Conservation (phyloP, 306 rosid species). For the Parietaria judaica region DNA sequence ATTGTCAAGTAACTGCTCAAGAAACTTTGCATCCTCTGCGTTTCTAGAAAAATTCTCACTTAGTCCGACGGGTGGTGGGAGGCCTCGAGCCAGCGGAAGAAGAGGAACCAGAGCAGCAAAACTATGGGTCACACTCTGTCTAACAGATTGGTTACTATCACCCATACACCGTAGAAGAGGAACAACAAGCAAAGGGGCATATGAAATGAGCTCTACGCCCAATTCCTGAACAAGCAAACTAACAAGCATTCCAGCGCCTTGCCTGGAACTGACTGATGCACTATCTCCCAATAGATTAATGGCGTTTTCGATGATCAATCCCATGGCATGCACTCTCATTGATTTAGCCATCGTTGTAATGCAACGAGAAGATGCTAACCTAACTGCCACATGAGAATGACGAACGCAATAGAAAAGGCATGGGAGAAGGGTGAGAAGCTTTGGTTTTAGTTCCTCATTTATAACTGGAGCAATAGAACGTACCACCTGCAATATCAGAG, state of each 20-base stretch:
- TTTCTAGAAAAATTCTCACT: slow-evolving; percentile 54
- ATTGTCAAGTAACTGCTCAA: slow-evolving; percentile 95
- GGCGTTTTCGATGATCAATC: slow-evolving; percentile 71
- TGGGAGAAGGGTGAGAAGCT: slow-evolving; percentile 76
- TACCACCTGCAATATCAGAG: slow-evolving; percentile 52
- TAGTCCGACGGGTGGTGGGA: slow-evolving; percentile 76
- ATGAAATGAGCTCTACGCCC: slow-evolving; percentile 77
- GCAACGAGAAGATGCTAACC: slow-evolving; percentile 93
- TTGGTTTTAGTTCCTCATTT: slow-evolving; percentile 67
- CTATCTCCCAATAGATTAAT: slow-evolving; percentile 85
- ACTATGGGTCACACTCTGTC: slow-evolving; percentile 95
- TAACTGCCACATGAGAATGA: slow-evolving; percentile 86
- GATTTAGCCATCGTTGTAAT: slow-evolving; percentile 95
- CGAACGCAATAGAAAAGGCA: slow-evolving; percentile 71
- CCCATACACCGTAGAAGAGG: slow-evolving; percentile 97
- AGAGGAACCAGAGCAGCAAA: slow-evolving; percentile 99
- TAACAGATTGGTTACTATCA: slow-evolving; percentile 88
- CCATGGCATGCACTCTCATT: slow-evolving; percentile 72
- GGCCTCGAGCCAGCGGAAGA: slow-evolving; percentile 95
- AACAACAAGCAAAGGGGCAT: slow-evolving; percentile 90
- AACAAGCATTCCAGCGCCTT: slow-evolving; percentile 94
- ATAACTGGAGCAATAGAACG: slow-evolving; percentile 77
- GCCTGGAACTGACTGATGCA: slow-evolving; percentile 77
- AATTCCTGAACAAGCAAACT: slow-evolving; percentile 93
- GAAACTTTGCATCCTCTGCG: slow-evolving; percentile 72